Evolutionary conservation across 2,329 filamentous ascomycete species (phyloP), one percentile per base, ranked within the genome.

Genomic region (Coniochaeta hoffmannii): DNA sequence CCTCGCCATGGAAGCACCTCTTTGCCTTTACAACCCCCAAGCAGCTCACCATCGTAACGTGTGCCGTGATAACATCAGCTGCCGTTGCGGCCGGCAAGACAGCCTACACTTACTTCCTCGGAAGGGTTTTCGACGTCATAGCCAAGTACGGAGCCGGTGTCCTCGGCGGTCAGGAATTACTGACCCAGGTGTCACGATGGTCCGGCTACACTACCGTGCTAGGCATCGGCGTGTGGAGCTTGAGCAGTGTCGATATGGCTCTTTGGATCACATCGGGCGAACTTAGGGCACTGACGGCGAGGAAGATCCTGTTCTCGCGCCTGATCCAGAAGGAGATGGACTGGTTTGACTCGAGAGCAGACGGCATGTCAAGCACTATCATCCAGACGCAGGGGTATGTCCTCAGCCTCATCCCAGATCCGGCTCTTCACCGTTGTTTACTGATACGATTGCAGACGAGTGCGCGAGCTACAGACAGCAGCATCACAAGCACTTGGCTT

Each of bases 201-300:
- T 86, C 84, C 50, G 61, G 86, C 26, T 78, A 83, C 26, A 71
- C 96, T 44, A 69, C 83, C 0, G 77, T 74, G 0, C 68, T 96
- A 0, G 90, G 87, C 0, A 67, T 74, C 0, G 79, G 73, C 0
- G 85, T 82, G 50, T 93, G 89, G 83, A 49, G 90, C 0, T 70
- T 86, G 15, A 86, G 88, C 61, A 80, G 81, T 3, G 66, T 78
- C 1, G 88, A 90, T 61, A 86, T 90, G 62, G 76, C 78, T 1
- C 68, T 82, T 0, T 97, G 92, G 85, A 75, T 93, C 30, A 67
- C 80, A 0, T 94, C 94, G 67, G 89, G 92, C 14, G 92, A 97
- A 68, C 64, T 90, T 2, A 90, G 96, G 61, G 90, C 88, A 0
- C 81, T 79, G 31, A 81, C 71, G 50, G 85, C 84, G 7, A 81